Evolutionary conservation across 257 asterid genomes (phyloP), one percentile per base, ranked within the genome.

Genomic region (Eustoma russellianum): DNA sequence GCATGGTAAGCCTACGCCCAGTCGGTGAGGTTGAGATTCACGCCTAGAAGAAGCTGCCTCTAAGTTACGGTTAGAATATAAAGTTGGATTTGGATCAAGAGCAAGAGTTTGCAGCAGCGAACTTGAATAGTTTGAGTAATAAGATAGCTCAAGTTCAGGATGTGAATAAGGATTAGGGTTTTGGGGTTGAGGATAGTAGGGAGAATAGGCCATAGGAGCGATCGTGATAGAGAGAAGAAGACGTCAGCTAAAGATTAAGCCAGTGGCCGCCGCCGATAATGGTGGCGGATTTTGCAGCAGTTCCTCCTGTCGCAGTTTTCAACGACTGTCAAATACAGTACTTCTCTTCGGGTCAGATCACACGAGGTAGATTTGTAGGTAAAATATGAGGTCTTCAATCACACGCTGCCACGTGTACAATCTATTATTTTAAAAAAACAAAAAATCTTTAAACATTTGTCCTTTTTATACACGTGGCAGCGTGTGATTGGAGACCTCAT

Each of bases 111-210:
- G 59, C 56, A 56, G 6, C 30, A 38, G 18, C 15, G 46, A 12
- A 33, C 5, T 13, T 2, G 17, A 3, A 46, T 6, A 3, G 18
- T 35, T 13, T 6, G 54, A 0, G 28, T 1, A 2, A 18, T 6
- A 7, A 11, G 58, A 18, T 19, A 6, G 49, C 3, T 5, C 13
- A 13, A 40, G 40, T 15, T 33, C 10, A 24, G 55, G 52, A 45
- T 10, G 16, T n/a, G 41, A 19, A 13, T 10, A 16, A 60, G 49
- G 60, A 33, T 46, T 65, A 70, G 76, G 76, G 69, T 52, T 61
- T 56, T 47, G 65, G 45, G 62, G 13, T 18, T 40, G 71, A 53
- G 41, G 44, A 13, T 46, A 67, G 48, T 50, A 16, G 16, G 33
- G 3, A 10, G 16, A 40, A 45, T 51, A 5, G 30, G 30, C 30